These are phyloP conservation scores for Termitomyces sp. DNA, from an alignment of 768 basidiomycete genomes.

Conservation along the genomic window DNA sequence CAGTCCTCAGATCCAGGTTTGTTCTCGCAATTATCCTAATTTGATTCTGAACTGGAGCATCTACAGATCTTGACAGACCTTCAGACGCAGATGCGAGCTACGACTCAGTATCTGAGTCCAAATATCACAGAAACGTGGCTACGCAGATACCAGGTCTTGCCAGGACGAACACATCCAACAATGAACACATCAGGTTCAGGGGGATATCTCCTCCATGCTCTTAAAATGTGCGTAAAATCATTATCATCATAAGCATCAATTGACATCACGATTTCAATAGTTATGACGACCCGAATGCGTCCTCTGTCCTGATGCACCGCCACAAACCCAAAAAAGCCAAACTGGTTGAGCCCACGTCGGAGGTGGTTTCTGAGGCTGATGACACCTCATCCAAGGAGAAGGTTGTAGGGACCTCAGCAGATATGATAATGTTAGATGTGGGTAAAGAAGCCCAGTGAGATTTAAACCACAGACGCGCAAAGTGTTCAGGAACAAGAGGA, in stretches of 20 bases:
- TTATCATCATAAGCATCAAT: neutral
- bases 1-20: slow-evolving; percentile 75
- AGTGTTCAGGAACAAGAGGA: neutral
- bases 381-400: slow-evolving; percentile 4
- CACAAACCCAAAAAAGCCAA: slow-evolving; percentile 34
- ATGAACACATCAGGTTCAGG: slow-evolving; percentile 91
- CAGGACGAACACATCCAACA: slow-evolving; percentile 91
- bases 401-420: slow-evolving; percentile 4
- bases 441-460: slow-evolving; percentile 10
- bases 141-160: slow-evolving; percentile 91
- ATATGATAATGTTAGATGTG: slow-evolving; percentile 8
- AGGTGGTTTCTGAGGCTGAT: neutral
- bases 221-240: slow-evolving; percentile 64
- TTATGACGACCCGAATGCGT: slow-evolving; percentile 63
- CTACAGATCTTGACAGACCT: slow-evolving; percentile 70
- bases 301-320: slow-evolving; percentile 46
- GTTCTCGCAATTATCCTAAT: neutral
- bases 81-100: slow-evolving; percentile 63
- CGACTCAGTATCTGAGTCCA: slow-evolving; percentile 70
- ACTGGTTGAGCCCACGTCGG: slow-evolving; percentile 2
- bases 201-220: slow-evolving; percentile 80
- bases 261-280: slow-evolving; percentile 25
- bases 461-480: neutral
- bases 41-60: neutral
- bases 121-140: slow-evolving; percentile 84